These are phyloP conservation scores for Aphanomyces stellatus DNA, from an alignment of 352 stramenopile species.

Conservation along the genomic window DNA sequence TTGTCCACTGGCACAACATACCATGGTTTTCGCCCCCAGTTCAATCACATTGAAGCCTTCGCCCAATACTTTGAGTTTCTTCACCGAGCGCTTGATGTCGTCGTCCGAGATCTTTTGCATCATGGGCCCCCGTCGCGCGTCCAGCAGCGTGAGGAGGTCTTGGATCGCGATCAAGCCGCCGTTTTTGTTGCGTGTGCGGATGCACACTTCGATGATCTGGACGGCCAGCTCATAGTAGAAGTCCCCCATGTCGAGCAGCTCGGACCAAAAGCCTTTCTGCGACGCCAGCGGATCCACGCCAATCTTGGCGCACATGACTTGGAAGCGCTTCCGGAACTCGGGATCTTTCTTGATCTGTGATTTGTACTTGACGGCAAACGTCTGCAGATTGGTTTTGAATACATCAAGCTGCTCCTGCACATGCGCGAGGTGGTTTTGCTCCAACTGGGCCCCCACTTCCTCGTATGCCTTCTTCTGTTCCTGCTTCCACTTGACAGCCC, in stretches of 20 bases:
- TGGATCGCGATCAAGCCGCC: slow-evolving; percentile 74
- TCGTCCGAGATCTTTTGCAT: slow-evolving; percentile 77
- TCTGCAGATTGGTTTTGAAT: slow-evolving; percentile 88
- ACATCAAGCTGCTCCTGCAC: slow-evolving; percentile 78
- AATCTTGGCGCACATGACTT: slow-evolving; percentile 94
- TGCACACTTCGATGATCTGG: slow-evolving; percentile 97
- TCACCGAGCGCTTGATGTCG: slow-evolving; percentile 91
- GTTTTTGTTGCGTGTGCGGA: slow-evolving; percentile 88
- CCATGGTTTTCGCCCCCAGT: slow-evolving; percentile 88
- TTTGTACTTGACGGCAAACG: slow-evolving; percentile 93
- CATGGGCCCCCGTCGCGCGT: slow-evolving; percentile 47
- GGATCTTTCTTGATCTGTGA: slow-evolving; percentile 93
- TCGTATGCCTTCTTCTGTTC: slow-evolving; percentile 81
- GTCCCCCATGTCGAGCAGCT: slow-evolving; percentile 95
- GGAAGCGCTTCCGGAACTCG: slow-evolving; percentile 90
- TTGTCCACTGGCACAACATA: slow-evolving; percentile 19
- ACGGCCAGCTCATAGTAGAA: slow-evolving; percentile 99
- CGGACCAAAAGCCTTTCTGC: slow-evolving; percentile 97
- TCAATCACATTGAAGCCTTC: slow-evolving; percentile 92
- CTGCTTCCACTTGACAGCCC: slow-evolving; percentile 81
- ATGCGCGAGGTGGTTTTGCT: slow-evolving; percentile 70
- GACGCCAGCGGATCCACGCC: slow-evolving; percentile 96
- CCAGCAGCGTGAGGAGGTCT: slow-evolving; percentile 60
- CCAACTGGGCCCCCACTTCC: slow-evolving; percentile 72
- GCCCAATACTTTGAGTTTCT: slow-evolving; percentile 91